These are phyloP conservation scores for Cryphonectria japonica DNA, from an alignment of 2,329 filamentous ascomycete species.

Conservation along the genomic window DNA sequence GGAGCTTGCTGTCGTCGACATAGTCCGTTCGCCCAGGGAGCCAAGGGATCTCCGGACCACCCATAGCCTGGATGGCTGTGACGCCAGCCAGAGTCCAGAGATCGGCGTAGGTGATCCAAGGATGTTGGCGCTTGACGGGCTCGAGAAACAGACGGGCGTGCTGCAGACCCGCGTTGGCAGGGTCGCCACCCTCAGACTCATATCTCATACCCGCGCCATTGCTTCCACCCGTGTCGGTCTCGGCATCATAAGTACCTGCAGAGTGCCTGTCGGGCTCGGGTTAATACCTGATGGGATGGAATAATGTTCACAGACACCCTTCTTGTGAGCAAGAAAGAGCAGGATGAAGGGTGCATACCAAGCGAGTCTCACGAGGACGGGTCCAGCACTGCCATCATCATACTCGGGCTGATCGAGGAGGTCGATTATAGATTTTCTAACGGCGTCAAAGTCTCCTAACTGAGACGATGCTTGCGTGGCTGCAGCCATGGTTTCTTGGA, in stretches of 20 bases:
- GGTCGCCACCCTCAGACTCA: conserved; percentile 65
- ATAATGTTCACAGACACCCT: too few species aligned
- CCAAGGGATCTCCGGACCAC: conserved; percentile 61
- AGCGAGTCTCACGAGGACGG: conserved; percentile 65
- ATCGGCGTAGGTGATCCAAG: conserved; percentile 69
- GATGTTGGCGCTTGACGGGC: conserved; percentile 60
- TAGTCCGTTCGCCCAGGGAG: conserved; percentile 62
- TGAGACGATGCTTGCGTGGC: conserved; percentile 6
- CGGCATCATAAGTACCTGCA: conserved; percentile 63
- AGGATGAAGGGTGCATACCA: conserved; percentile 48
- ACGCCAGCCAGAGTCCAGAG: conserved; percentile 66
- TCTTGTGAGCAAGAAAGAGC: not conserved
- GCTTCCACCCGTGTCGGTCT: conserved; percentile 63
- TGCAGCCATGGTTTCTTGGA: conserved; percentile 13
- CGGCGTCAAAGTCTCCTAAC: conserved; percentile 64
- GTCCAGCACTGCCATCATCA: conserved; percentile 67
- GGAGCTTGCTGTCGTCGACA: conserved; percentile 62
- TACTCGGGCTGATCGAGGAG: conserved; percentile 64
- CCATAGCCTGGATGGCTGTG: conserved; percentile 63
- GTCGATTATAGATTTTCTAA: conserved; percentile 56
- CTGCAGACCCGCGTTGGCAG: conserved; percentile 67
- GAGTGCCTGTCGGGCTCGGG: conserved; percentile 53
- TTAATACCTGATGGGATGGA: not conserved
- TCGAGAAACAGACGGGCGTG: conserved; percentile 67
- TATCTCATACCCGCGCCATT: conserved; percentile 71